Evolutionary conservation across 768 basidiomycete species (phyloP).

Genomic region (Hortiboletus flavorubellus): DNA sequence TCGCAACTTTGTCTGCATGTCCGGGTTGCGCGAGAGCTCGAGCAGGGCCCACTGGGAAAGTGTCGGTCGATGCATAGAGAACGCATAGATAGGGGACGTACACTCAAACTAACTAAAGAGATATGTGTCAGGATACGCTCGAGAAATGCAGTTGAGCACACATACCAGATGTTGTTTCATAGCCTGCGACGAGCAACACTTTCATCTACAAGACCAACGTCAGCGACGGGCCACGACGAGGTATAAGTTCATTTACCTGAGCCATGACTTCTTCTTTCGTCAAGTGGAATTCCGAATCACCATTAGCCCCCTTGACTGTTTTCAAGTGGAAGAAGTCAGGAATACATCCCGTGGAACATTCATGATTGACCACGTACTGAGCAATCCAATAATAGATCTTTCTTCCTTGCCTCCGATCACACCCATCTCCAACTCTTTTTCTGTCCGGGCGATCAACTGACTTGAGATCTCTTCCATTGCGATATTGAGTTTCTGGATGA

Average conservation of each 20-base stretch:
- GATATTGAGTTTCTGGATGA: conserved; percentile 29
- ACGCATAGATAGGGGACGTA: not conserved
- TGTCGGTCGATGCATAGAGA: not conserved
- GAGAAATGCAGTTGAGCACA: not conserved
- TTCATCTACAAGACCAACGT: conserved; percentile 13
- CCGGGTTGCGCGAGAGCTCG: conserved; percentile 44
- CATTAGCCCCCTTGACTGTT: conserved; percentile 37
- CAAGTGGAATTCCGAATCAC: conserved; percentile 23
- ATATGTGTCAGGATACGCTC: not conserved
- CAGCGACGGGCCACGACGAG: not conserved
- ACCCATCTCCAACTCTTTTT: conserved; percentile 30
- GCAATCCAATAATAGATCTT: conserved; percentile 24
- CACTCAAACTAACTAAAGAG: conserved; percentile 19
- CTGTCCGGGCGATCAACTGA: conserved; percentile 36
- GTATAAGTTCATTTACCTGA: conserved; percentile 10
- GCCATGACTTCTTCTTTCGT: conserved; percentile 26
- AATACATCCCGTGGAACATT: conserved; percentile 12
- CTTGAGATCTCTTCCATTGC: conserved; percentile 41
- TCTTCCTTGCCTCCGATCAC: conserved; percentile 22
- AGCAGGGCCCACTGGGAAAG: conserved; percentile 50
- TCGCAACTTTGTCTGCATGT: conserved; percentile 47
- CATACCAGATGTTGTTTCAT: conserved; percentile 22
- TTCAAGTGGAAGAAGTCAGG: not conserved
- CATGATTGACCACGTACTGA: conserved; percentile 13
- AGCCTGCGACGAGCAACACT: conserved; percentile 16